Evolutionary conservation across 257 asterid species (phyloP).

Genomic region (Echium plantagineum): DNA sequence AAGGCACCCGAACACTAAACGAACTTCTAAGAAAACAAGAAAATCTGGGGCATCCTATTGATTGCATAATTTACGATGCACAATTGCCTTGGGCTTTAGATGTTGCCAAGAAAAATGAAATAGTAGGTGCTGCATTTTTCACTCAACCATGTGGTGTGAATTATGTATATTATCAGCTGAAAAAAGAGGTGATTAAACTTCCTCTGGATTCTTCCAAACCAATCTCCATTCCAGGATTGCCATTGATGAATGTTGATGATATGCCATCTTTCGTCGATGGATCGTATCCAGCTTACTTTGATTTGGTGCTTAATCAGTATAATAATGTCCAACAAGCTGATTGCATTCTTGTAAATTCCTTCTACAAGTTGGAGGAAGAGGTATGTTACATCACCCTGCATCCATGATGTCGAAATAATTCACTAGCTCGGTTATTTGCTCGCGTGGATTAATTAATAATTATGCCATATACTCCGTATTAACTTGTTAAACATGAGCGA

Average conservation of each 20-base stretch:
- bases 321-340: conserved; percentile 54
- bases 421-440: too few relatives aligned
- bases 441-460: too few relatives aligned
- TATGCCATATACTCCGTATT: too few relatives aligned
- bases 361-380: conserved; percentile 47
- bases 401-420: background rate
- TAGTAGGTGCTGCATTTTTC: conserved; percentile 45
- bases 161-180: conserved; percentile 39
- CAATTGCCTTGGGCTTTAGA: conserved; percentile 67
- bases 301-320: conserved; percentile 44
- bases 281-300: conserved; percentile 58
- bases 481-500: too few relatives aligned
- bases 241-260: conserved; percentile 40
- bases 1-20: conserved; percentile 32
- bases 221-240: conserved; percentile 54
- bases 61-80: conserved; percentile 58
- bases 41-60: conserved; percentile 18
- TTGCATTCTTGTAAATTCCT: conserved; percentile 53
- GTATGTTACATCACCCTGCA: conserved; percentile 14
- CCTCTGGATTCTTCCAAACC: conserved; percentile 33
- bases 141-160: conserved; percentile 74
- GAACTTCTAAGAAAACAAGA: conserved; percentile 28
- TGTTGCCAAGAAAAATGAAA: conserved; percentile 27
- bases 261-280: conserved; percentile 60
- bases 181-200: conserved; percentile 30